phyloP scores from a whole-genome alignment of 305 asterid genomes.

The Plantago coronopus region DNA sequence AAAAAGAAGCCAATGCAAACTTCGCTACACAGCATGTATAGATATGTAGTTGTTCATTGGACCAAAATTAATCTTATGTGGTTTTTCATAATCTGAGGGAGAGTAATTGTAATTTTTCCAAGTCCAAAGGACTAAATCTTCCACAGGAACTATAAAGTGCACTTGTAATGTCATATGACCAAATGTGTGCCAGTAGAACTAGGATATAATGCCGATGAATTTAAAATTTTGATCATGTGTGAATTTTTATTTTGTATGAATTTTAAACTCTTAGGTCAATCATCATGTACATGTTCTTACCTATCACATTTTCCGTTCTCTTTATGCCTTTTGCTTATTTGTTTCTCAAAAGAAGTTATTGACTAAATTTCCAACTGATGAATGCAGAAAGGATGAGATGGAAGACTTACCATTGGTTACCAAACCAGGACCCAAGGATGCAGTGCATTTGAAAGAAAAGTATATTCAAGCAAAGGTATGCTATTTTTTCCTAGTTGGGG shows the following conservation, averaged over 20 bases:
- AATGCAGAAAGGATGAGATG: constrained; percentile 40
- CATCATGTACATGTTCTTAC: not conserved
- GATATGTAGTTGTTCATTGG: not conserved
- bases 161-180: too few species aligned
- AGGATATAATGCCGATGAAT: not conserved
- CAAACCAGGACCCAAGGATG: constrained; percentile 70
- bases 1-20: not conserved
- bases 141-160: not conserved
- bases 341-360: not conserved
- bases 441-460: constrained; percentile 62
- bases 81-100: too few species aligned
- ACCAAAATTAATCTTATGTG: not conserved
- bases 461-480: constrained; percentile 86
- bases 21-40: not conserved
- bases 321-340: constrained; percentile 1
- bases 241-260: not conserved
- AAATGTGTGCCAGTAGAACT: not conserved
- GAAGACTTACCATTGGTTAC: constrained; percentile 38
- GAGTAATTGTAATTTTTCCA: not conserved
- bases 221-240: not conserved
- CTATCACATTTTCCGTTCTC: not conserved
- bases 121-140: not conserved
- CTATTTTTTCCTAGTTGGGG: not conserved
- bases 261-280: not conserved
- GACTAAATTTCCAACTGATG: constrained; percentile 13